Evolutionary conservation across 345 rosid species (phyloP), one percentile per base, ranked within the genome.

Genomic region (Gossypium ekmanianum): DNA sequence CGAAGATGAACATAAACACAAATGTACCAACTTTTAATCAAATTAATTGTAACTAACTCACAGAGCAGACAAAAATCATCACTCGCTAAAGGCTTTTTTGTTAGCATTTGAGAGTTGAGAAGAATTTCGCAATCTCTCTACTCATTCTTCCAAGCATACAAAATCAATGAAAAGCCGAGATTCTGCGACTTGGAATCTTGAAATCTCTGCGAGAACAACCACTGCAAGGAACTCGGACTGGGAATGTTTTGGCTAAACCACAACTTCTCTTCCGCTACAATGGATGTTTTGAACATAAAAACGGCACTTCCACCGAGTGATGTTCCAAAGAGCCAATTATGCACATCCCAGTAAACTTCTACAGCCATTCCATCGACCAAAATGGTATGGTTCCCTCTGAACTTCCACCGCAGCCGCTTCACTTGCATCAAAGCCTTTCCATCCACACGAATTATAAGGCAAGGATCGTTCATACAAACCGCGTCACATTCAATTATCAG

Each of bases 71-170:
- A 76, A 84, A 82, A 89, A 87, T 75, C 79, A 83, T 83, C 79
- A 80, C 85, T 78, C 85, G 69, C 76, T 79, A 80, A 73, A 76
- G 74, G 79, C 27, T 79, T 80, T 29, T 76, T 58, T 58, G 91
- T 89, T 83, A 87, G 91, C 83, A 74, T 85, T 71, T 55, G 66
- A 63, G 65, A 80, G 79, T 71, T 45, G 57, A 55, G 65, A 80
- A 81, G 73, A 78, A 68, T 34, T 74, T 74, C 76, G 1, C 67
- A 59, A 73, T 75, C 57, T 75, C 82, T 80, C 86, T 90, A 92
- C 74, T 95, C 99, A 74, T 82, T 91, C 92, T 89, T 95, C 96
- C 98, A 93, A 72, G 97, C 97, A 78, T 91, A 83, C 86, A 95
- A 84, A 79, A 87, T 78, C 84, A 95, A 81, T 8, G 97, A 86